Evolutionary conservation across 2,329 filamentous ascomycete genomes (phyloP), one percentile per base, ranked within the genome.

Genomic region (Elsinoe fawcettii): DNA sequence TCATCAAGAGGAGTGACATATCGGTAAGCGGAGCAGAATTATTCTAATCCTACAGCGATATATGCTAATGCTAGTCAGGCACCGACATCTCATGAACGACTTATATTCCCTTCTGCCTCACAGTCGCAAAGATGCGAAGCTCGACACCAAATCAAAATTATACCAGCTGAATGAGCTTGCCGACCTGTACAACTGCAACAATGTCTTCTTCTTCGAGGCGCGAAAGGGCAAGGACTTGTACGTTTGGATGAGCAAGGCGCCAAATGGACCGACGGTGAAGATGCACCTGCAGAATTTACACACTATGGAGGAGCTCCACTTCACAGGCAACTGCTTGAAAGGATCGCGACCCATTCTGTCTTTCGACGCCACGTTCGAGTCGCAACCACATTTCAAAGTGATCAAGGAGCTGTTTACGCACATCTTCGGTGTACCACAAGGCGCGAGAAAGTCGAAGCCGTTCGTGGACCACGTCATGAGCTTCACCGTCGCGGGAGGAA

Each of bases 231-330:
- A 96, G 74, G 93, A 97, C 77, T 78, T 97, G 18, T 99, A 97
- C 73, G 77, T 95, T 61, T 96, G 90, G 90, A 82, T 96, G 67
- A 85, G 87, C 72, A 95, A 95, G 69, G 86, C 90, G 1, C 93
- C 92, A 5, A 96, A 91, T 65, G 87, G 87, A 0, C 87, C 86
- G 27, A 86, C 84, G 1, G 75, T 86, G 61, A 86, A 86, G 66
- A 80, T 93, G 72, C 88, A 93, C 68, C 77, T 90, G 54, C 88
- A 93, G 54, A 71, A 71, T 58, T 60, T 96, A 68, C 91, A 96
- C 75, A 96, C 92, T 8, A 96, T 95, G 89, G 90, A 92, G 68
- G 93, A 99, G 72, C 79, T 99, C 34, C 89, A 96, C 68, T 97
- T 99, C 71, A 91, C 90, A 14, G 93, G 93, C 56, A 99, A 99